Conservation (phyloP, 176 grass and related monocot genomes). For the barley (Hordeum vulgare) region DNA sequence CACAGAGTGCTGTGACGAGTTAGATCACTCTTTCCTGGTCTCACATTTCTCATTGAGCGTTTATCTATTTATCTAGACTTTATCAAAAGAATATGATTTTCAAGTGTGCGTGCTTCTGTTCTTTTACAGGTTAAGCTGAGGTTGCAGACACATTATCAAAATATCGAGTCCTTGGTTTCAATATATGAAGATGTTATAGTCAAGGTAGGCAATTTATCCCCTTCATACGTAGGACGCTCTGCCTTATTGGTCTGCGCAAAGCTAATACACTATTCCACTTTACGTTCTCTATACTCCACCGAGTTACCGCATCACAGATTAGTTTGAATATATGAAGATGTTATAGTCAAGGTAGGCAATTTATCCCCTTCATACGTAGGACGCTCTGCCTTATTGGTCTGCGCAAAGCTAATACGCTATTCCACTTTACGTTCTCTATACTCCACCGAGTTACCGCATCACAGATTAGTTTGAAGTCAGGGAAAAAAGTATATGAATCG, state of each 20-base stretch:
- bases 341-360: constrained; percentile 51
- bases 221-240: not conserved
- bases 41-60: not conserved
- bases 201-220: constrained; percentile 36
- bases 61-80: not conserved
- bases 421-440: not conserved
- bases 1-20: not conserved
- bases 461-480: not conserved
- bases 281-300: not conserved
- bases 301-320: constrained; percentile 18
- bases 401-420: not conserved
- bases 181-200: constrained; percentile 60
- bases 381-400: not conserved
- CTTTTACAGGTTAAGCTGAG: constrained; percentile 73
- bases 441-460: not conserved
- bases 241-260: not conserved
- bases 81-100: constrained; percentile 1
- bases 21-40: not conserved
- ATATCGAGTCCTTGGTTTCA: constrained; percentile 80
- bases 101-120: not conserved
- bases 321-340: constrained; percentile 58
- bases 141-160: constrained; percentile 81
- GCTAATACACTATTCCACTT: not conserved
- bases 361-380: not conserved
- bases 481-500: not conserved